Base-by-base conservation (phyloP, 2,329 filamentous ascomycete genomes). In the Sphaceloma murrayae region DNA sequence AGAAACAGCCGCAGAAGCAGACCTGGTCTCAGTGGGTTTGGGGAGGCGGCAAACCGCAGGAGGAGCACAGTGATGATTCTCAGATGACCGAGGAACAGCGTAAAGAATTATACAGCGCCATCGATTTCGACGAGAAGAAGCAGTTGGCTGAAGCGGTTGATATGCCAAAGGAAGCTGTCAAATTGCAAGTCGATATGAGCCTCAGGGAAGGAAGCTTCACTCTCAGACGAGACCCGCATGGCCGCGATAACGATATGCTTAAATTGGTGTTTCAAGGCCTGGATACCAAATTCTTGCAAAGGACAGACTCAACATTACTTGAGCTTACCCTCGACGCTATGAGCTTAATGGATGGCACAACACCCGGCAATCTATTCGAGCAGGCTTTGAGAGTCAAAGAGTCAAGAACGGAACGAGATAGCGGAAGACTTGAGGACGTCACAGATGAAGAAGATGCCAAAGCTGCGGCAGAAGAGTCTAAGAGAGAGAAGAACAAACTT, bases 111-210 rank as follows among this genome's bases (percentile, higher is more conserved):
- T 98, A 96, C 62, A 82, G 93, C 54, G 93, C 86, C 39, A 99
- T 99, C 55, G 91, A 96, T 56, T 99, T 89, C 80, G 85, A 98
- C 50, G 91, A 99, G 63, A 96, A 95, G 68, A 80, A 88, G 48
- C 85, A 83, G 2, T 73, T 98, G 29, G 74, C 86, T 0, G 87
- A 94, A 53, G 81, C 83, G 31, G 80, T 99, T 3, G 91, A 98
- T 54, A 72, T 87, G 22, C 93, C 93, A 0, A 78, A 85, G 44
- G 91, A 99, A 54, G 86, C 86, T 7, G 74, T 98, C 56, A 95
- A 96, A 63, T 72, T 96, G 61, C 85, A 95, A 59, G 69, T 98
- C 38, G 87, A 96, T 59, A 82, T 91, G 39, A 89, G 85, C 45
- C 77, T 99, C n/a, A 83, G 85, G 51, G 94, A 89, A 0, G 91